Evolutionary conservation across 805 yeast species (phyloP).

Genomic region (Kazachstania africana): DNA sequence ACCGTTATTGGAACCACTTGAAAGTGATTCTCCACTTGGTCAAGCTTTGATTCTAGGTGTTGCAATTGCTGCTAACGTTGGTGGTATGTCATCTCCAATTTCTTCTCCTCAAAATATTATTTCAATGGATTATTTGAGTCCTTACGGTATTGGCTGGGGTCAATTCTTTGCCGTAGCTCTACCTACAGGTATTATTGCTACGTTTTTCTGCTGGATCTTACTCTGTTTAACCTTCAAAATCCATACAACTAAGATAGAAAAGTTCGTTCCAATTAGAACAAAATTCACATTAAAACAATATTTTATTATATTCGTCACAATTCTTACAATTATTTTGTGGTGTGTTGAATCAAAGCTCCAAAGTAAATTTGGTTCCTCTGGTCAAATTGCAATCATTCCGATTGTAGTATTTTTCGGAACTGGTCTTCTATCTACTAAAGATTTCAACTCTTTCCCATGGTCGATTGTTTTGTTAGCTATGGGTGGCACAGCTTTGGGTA

Average conservation of each 20-base stretch:
- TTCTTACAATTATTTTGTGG: constrained; percentile 75
- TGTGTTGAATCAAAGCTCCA: constrained; percentile 71
- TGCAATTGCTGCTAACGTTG: constrained; percentile 83
- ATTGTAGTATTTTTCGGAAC: constrained; percentile 81
- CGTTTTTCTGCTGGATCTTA: constrained; percentile 60
- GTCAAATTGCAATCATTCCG: constrained; percentile 80
- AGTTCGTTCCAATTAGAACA: constrained; percentile 44
- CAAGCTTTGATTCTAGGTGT: constrained; percentile 80
- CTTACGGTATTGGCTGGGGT: constrained; percentile 62
- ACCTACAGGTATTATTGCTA: constrained; percentile 59
- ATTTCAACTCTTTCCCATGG: constrained; percentile 93
- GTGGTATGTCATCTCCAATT: constrained; percentile 95
- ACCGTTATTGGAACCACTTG: constrained; percentile 71
- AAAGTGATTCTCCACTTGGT: constrained; percentile 67
- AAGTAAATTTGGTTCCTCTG: constrained; percentile 77
- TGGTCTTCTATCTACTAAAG: constrained; percentile 71
- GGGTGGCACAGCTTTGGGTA: constrained; percentile 95
- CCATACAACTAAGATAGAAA: constrained; percentile 34
- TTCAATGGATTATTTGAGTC: constrained; percentile 72
- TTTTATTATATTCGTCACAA: constrained; percentile 58
- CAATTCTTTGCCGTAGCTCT: constrained; percentile 85
- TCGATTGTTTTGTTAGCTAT: constrained; percentile 88
- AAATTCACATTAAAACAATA: constrained; percentile 60
- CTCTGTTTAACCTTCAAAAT: constrained; percentile 45
- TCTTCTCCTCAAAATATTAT: constrained; percentile 93